Base-by-base conservation (phyloP, 306 rosid genomes). In the Medicago lupulina region DNA sequence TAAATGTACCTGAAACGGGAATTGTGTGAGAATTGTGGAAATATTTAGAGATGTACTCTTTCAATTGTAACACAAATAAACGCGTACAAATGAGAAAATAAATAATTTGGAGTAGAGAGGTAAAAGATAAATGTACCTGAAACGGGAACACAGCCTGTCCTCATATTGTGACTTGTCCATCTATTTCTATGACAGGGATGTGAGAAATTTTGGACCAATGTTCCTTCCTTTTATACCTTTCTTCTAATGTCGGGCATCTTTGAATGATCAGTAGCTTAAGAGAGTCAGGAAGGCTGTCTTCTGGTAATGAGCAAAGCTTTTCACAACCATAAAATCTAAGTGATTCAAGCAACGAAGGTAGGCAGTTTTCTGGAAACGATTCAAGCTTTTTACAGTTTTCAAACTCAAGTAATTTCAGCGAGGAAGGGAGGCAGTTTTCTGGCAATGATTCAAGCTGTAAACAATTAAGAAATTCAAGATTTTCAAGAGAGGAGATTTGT, bases 301-400 rank as follows among this genome's bases (percentile, higher is more conserved):
- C 54, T 14, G 54, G 17, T 2, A 49, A 14, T 15, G 18, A 15
- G 17, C 15, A 2, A 6, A 49, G 55, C 0, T 4, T 5, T 15
- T 6, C 0, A 49, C 54, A 49, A 6, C 4, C 0, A 0, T 1
- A 3, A 0, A 49, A 49, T 15, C 0, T 0, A n/a, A 50, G 55
- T 34, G 7, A 4, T 28, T 28, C 4, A 3, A 28, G 31, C 31
- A 3, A 28, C 4, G 31, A 28, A 28, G 31, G 31, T 3, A 28
- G 4, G 31, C 31, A 28, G 4, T 28, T 28, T 28, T 28, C 31
- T 28, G 31, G 31, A 3, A 28, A 28, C 4, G 31, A 28, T 3
- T 28, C 31, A 28, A 28, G 31, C 31, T 28, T 28, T 28, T 3
- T 3, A 28, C 31, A 28, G 4, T 28, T 28, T 28, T 28, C 4